These are phyloP conservation scores for Hibiscus mutabilis DNA, from an alignment of 345 rosid genomes.

Conservation along the genomic window DNA sequence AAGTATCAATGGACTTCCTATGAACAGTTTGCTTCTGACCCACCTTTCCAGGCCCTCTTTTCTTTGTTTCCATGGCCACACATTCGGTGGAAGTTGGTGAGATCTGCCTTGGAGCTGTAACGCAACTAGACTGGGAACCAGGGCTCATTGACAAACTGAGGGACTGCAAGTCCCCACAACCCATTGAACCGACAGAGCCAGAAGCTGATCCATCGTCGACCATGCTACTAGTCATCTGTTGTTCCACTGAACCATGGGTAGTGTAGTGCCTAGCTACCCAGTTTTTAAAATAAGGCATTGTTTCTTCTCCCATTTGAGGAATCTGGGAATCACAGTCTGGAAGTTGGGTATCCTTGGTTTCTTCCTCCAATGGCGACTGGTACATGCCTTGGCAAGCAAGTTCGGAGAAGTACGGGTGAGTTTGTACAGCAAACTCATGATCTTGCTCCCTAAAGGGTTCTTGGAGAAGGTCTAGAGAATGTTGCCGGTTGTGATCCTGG, in stretches of 20 bases:
- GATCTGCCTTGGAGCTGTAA: constrained; percentile 42
- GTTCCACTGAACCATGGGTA: constrained; percentile 23
- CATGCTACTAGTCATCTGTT: constrained; percentile 20
- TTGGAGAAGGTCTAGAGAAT: constrained; percentile 30
- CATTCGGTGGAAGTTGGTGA: constrained; percentile 34
- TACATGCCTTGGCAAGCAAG: constrained; percentile 26
- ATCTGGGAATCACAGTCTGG: constrained; percentile 26
- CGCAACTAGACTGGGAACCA: constrained; percentile 63
- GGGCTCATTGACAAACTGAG: constrained; percentile 65
- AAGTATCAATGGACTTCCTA: constrained; percentile 75
- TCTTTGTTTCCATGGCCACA: constrained; percentile 46
- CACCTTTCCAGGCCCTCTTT: constrained; percentile 46
- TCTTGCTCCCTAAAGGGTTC: constrained; percentile 24
- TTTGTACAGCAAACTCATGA: constrained; percentile 23
- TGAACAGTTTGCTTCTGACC: constrained; percentile 65
- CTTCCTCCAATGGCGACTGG: constrained; percentile 26
- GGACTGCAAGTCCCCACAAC: constrained; percentile 47
- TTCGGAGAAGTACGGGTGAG: constrained; percentile 27
- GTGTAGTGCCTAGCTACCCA: constrained; percentile 37
- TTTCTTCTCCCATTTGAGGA: constrained; percentile 22
- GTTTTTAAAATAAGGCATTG: constrained; percentile 30
- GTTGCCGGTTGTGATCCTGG: constrained; percentile 23
- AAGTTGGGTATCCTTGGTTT: constrained; percentile 25
- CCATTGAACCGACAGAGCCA: constrained; percentile 24
- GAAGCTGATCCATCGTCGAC: constrained; percentile 24